Evolutionary conservation across 495 filamentous ascomycete species (phyloP), one percentile per base, ranked within the genome.

Genomic region (Neurospora sp.): DNA sequence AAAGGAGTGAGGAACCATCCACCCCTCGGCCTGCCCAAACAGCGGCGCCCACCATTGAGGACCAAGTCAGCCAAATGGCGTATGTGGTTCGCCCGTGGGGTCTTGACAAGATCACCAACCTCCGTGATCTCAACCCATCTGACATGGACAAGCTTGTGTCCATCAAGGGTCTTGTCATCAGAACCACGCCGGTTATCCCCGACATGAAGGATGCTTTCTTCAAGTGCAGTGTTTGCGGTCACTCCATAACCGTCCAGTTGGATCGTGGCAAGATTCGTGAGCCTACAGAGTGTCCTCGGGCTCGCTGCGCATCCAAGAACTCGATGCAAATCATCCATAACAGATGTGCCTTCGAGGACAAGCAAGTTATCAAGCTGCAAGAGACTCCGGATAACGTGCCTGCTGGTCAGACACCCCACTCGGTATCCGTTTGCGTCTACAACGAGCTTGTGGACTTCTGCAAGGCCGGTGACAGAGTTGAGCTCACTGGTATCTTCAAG

Each of bases 261-360:
- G 96, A 99, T 79, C 91, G 96, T 78, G 96, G 96, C 77, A 94
- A 94, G 82, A 99, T 99, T 75, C 91, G 93, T 69, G 96, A 99
- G 81, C 96, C 96, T 7, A 97, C 94, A 5, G 85, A 89, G 76
- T 99, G 96, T 77, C 94, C 95, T 11, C 90, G 96, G 23, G 85
- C 87, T n/a, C 88, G 91, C 62, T 99, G 96, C 83, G 88, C 90
- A 62, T 89, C 90, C 62, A 90, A 89, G 74, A 98, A 99, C 80
- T 96, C 94, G 35, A 98, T 99, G 96, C 93, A 98, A 79, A 94
- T 99, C 74, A 86, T 98, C 14, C 96, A 99, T 86, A 98, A 99
- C 82, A 92, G 96, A 71, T 98, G 94, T 75, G 87, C 88, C 16
- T 99, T 99, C 80, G 90, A 93, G 69, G 96, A 99, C 79, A 99